phyloP scores from a whole-genome alignment of 2,329 filamentous ascomycete genomes.

The Colletotrichum tropicale region DNA sequence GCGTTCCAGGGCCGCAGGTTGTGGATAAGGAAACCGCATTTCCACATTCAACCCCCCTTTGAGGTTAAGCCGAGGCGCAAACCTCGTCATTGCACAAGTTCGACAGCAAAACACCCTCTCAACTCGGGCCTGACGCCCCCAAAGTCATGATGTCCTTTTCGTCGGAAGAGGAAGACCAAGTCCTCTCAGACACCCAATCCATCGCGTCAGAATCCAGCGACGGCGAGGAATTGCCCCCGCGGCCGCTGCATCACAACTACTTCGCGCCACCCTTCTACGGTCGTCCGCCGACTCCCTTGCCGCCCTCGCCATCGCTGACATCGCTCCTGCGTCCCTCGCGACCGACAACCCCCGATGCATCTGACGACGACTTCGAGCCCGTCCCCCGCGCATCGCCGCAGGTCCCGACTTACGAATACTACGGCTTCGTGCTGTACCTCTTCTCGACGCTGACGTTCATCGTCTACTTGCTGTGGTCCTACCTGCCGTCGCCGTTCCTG shows the following conservation, averaged over 20 bases:
- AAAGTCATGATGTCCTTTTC: slow-evolving; percentile 16
- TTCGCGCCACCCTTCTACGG: slow-evolving; percentile 93
- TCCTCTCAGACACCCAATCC: slow-evolving; percentile 20
- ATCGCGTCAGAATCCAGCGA: slow-evolving; percentile 13
- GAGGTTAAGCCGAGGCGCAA: not conserved
- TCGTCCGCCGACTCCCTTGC: slow-evolving; percentile 90
- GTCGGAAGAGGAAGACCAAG: slow-evolving; percentile 21
- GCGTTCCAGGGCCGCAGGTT: not conserved
- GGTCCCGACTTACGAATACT: slow-evolving; percentile 99
- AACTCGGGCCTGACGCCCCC: not conserved
- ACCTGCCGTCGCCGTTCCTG: slow-evolving; percentile 88
- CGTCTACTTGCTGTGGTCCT: slow-evolving; percentile 79
- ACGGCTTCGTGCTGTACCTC: slow-evolving; percentile 96
- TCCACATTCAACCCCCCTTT: not conserved
- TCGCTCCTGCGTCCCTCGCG: slow-evolving; percentile 88
- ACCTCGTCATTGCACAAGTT: not conserved
- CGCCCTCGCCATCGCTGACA: slow-evolving; percentile 90
- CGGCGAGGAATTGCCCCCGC: slow-evolving; percentile 41
- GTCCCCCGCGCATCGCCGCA: slow-evolving; percentile 87
- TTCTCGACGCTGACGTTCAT: slow-evolving; percentile 83
- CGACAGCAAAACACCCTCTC: not conserved
- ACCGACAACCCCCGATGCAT: slow-evolving; percentile 92
- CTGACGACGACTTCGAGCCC: slow-evolving; percentile 80
- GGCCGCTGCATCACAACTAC: slow-evolving; percentile 56
- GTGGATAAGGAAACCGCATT: not conserved